Evolutionary conservation across 805 yeast genomes (phyloP), one percentile per base, ranked within the genome.

Genomic region (Lipomyces mesembrius): DNA sequence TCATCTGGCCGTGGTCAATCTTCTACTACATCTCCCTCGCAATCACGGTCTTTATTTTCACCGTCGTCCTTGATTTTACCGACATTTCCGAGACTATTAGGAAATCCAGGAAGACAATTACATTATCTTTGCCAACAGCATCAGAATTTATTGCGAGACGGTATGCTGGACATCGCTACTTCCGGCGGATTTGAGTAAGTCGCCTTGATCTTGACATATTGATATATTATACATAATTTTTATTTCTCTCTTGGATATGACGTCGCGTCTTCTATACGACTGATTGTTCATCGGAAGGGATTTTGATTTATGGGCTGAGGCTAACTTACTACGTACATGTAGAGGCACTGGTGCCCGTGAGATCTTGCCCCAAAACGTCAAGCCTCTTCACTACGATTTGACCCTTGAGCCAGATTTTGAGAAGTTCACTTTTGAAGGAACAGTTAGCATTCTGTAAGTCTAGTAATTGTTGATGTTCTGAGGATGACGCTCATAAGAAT

Each of bases 371-470:
- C 80, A 81, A 59, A 80, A 84, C 62, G 89, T 92, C 68, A 83
- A 83, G 66, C 98, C 99, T 46, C 73, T 80, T 46, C 90, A 90
- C 78, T 94, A 95, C 76, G 84, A 86, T 63, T 77, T 95, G 43
- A 83, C 87, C 22, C 79, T 87, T 62, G 88, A 87, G 73, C 92
- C 96, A 51, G 84, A 88, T 73, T 77, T 82, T 35, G 77, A 73
- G 7, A 77, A 78, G 46, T 83, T 82, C 70, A 75, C 82, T 0
- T 87, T 83, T 73, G 73, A 73, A 1, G 91, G 90, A 6, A 68
- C 68, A 2, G 87, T 84, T 2, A 72, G 67, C 9, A 83, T 89
- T 63, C 78, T 82, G 55, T 22, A 77, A 78, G 64, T 79, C 79
- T 58, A 77, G 89, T 53, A 79, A 80, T 57, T 78, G 6, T 8